These are phyloP conservation scores for Lachnellula arida DNA, from an alignment of 2,329 filamentous ascomycete species.

Conservation along the genomic window DNA sequence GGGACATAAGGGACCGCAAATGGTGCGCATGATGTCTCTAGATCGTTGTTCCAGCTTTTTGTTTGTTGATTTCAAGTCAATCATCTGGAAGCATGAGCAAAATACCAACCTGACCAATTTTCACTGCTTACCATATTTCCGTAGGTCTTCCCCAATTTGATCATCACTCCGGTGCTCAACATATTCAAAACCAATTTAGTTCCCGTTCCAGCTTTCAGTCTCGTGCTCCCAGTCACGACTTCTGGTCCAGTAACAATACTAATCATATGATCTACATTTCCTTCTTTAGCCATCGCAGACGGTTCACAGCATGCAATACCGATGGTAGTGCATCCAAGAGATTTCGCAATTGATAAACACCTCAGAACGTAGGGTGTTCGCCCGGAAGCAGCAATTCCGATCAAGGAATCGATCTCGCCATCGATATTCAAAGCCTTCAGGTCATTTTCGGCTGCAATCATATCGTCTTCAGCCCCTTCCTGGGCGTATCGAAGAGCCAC, in stretches of 20 bases:
- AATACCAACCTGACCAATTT: no score
- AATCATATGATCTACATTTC: no score
- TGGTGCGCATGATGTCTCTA: no score
- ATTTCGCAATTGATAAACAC: constrained; percentile 34
- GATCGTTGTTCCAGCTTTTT: no score
- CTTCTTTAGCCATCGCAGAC: no score
- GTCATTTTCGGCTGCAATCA: constrained; percentile 30
- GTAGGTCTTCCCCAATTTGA: constrained; percentile 39
- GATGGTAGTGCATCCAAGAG: constrained; percentile 25
- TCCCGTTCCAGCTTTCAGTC: constrained; percentile 42
- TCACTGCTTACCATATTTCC: constrained; percentile 34
- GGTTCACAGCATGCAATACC: no score
- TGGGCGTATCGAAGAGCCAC: constrained; percentile 36
- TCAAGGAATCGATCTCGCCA: constrained; percentile 32
- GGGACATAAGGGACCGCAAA: no score
- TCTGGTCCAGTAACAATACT: no score
- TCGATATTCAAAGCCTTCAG: no score
- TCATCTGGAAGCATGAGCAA: no score
- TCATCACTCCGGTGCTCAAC: constrained; percentile 40
- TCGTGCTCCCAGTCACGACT: constrained; percentile 41
- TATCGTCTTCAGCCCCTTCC: constrained; percentile 39
- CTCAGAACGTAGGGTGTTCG: constrained; percentile 40
- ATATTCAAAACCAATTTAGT: constrained; percentile 43
- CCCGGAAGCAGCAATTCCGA: constrained; percentile 41
- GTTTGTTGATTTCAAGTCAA: no score